Evolutionary conservation across 257 asterid genomes (phyloP), one percentile per base, ranked within the genome.

Genomic region (Forsythia viridissima): DNA sequence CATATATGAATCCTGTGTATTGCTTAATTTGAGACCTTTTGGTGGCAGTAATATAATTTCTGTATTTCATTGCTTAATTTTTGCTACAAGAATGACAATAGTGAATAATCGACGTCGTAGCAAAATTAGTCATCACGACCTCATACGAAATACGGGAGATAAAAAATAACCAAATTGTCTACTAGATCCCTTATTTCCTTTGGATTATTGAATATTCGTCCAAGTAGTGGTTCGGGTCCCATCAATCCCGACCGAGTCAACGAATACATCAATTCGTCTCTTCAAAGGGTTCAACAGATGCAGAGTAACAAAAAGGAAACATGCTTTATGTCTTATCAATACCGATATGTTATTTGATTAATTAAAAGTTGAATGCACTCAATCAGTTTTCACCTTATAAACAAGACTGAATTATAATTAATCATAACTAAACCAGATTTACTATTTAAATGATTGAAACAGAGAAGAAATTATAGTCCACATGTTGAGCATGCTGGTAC

Each of bases 321-420:
- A 38, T 75, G 76, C 59, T 11, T 18, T 18, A 1, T 74, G 80
- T 34, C 52, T 70, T 52, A 4, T 40, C 67, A 75, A 57, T 80
- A 7, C 38, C 43, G 21, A 40, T 59, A 12, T 42, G 20, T 16
- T 66, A 70, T 24, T 12, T 76, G 51, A 76, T 72, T 71, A 61
- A 38, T 21, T 10, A 61, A 24, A 61, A 61, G 69, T 24, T 30
- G 21, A 61, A 61, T 21, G 70, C 38, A 10, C 36, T 21, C 37
- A 61, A 52, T 52, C 9, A 3, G 18, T 10, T 20, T 61, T 61
- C 36, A 61, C 15, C 69, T 21, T 61, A 8, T 61, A 8, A 7
- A 61, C 38, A 24, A 24, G 36, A 61, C 37, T 24, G 38, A 21
- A 61, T 61, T 20, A 24, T 20, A 24, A 61, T 61, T 61, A 61